These are phyloP conservation scores for Lasiosphaeria hispida DNA, from an alignment of 495 filamentous ascomycete genomes.

Conservation along the genomic window DNA sequence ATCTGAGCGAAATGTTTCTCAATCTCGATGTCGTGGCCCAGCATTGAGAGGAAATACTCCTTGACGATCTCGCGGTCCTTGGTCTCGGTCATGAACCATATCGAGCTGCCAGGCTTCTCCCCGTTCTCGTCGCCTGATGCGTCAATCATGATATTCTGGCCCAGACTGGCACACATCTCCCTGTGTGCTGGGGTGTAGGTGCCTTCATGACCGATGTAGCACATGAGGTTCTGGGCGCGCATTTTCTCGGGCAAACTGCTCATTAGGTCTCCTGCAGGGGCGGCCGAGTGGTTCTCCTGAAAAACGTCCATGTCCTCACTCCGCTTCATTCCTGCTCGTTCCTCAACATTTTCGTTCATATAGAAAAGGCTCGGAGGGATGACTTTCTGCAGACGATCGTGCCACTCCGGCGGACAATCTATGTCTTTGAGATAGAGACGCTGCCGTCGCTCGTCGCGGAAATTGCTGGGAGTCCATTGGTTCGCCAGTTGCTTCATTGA, in stretches of 20 bases:
- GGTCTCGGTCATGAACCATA: constrained; percentile 98
- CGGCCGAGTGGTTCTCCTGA: constrained; percentile 40
- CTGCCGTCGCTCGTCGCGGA: constrained; percentile 67
- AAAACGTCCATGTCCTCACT: constrained; percentile 45
- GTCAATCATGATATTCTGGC: constrained; percentile 97
- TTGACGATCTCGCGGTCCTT: constrained; percentile 82
- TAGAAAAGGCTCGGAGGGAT: constrained; percentile 83
- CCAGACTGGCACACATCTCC: constrained; percentile 95
- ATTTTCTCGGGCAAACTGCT: constrained; percentile 79
- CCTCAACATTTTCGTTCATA: constrained; percentile 68
- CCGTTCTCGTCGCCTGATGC: constrained; percentile 68
- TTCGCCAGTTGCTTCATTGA: constrained; percentile 75
- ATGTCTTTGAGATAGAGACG: constrained; percentile 94
- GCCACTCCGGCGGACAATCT: constrained; percentile 85
- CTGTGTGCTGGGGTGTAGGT: constrained; percentile 95
- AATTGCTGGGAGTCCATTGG: constrained; percentile 67
- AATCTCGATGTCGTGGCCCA: constrained; percentile 94
- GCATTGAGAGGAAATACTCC: constrained; percentile 85
- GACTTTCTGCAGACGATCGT: constrained; percentile 67
- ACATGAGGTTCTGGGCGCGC: constrained; percentile 96
- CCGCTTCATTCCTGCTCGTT: constrained; percentile 45
- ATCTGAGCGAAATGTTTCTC: constrained; percentile 95
- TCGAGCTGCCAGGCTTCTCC: constrained; percentile 78
- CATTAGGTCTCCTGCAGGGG: constrained; percentile 82
- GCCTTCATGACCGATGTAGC: constrained; percentile 95